Percentiles rank a stretch among this genome's conserved stretches.
phyloP scores from a whole-genome alignment of 257 asterid genomes.

The Scutellaria baicalensis region DNA sequence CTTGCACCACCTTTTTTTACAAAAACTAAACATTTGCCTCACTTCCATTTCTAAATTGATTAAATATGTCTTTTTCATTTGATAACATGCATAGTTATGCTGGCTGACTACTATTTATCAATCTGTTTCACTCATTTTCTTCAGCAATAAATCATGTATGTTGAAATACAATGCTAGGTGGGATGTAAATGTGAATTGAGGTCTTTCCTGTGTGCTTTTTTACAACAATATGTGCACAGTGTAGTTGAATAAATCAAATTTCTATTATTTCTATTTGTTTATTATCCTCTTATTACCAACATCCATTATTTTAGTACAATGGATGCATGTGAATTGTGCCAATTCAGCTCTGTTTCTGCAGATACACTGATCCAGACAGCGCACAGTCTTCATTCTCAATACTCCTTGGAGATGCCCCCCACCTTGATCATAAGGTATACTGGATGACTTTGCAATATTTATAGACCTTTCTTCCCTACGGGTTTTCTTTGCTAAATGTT shows the following conservation, averaged over 20 bases:
- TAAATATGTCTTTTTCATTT: background rate
- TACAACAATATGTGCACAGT: background rate
- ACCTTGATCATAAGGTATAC: slow-evolving; percentile 81
- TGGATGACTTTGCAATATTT: background rate
- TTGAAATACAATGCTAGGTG: background rate
- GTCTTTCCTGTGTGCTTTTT: background rate
- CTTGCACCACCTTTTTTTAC: background rate
- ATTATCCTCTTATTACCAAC: background rate
- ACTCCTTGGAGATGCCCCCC: slow-evolving; percentile 97
- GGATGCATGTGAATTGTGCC: background rate
- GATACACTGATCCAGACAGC: slow-evolving; percentile 80
- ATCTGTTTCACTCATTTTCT: background rate
- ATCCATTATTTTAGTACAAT: background rate
- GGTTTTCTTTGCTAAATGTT: background rate
- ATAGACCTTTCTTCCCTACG: background rate
- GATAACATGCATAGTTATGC: background rate
- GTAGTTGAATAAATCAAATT: background rate
- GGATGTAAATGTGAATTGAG: background rate
- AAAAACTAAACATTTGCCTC: background rate
- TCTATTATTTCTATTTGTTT: background rate
- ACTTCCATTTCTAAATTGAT: background rate
- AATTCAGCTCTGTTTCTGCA: slow-evolving; percentile 21
- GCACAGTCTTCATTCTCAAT: slow-evolving; percentile 91
- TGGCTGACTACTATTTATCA: background rate
- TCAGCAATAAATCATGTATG: background rate